Base-by-base conservation (phyloP, 495 filamentous ascomycete species). In the Tuber indicum region DNA sequence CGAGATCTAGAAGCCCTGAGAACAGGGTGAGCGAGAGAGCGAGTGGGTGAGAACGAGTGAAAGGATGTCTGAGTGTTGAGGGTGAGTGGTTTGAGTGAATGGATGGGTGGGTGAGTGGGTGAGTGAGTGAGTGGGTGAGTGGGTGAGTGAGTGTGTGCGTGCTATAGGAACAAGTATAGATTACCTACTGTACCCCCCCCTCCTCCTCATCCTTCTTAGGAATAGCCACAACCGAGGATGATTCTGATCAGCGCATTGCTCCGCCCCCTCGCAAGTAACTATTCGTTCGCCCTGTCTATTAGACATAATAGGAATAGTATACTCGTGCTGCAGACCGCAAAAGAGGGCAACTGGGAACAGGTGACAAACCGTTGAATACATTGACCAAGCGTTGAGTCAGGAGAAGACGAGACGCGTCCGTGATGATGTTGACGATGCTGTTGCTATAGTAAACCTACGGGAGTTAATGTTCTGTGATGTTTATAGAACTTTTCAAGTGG, bases 311-410 rank as follows among this genome's bases (percentile, higher is more conserved):
- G 78, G 71, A 80, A 76, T 80, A 58, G 77, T 66, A 66, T 66
- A 32, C 6, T 66, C 14, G 26, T 76, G 71, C 78, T 74, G 79
- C 77, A 70, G 75, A 66, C 78, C 69, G 79, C 77, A 70, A 78
- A 69, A 72, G 66, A 42, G 14, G 58, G 12, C 58, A 66, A 74
- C 75, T 36, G 70, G n/a, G 42, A 73, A 74, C 70, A 72, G 73
- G 70, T 73, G 76, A 80, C 74, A 74, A 49, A 70, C 71, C 72
- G 77, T 46, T 79, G 76, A 71, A 72, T 45, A 46, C 70, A 74
- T 78, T 74, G 71, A 75, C 70, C 42, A 72, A 36, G 72, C 69
- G 43, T 80, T 80, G 78, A 80, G 77, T 80, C 78, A 80, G 78
- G 79, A 62, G 16, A 44, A 46, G 78, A 49, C 45, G 74, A 80